Evolutionary conservation across 192 early-diverging fungal species (phyloP).

Genomic region (Radiomyces spectabilis): DNA sequence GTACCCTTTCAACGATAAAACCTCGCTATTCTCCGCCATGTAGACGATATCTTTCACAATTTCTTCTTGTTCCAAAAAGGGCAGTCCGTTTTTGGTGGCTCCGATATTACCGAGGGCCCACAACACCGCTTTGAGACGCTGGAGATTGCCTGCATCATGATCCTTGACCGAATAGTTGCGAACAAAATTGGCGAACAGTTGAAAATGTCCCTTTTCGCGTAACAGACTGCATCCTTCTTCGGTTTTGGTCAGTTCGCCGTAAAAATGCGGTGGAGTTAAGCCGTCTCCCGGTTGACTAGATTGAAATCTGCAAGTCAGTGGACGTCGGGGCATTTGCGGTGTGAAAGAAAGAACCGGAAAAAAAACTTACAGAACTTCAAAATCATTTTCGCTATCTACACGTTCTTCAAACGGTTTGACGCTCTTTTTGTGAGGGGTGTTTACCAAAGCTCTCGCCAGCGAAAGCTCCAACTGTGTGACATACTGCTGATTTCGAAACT

Average conservation of each 20-base stretch:
- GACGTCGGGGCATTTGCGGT: too few relatives aligned
- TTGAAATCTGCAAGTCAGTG: too few relatives aligned
- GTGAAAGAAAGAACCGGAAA: neutral
- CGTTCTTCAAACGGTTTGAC: constrained; percentile 31
- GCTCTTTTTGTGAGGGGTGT: constrained; percentile 19
- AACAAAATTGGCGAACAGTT: constrained; percentile 50
- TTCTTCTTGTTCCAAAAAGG: constrained; percentile 65
- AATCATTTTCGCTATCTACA: constrained; percentile 27
- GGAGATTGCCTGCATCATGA: constrained; percentile 26
- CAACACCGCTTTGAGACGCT: constrained; percentile 60
- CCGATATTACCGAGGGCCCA: constrained; percentile 85
- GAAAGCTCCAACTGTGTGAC: constrained; percentile 61
- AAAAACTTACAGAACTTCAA: constrained; percentile 19
- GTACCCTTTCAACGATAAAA: constrained; percentile 73
- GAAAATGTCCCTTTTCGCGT: constrained; percentile 58
- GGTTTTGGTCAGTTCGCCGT: constrained; percentile 72
- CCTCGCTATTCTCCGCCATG: constrained; percentile 57
- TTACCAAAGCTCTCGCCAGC: constrained; percentile 39
- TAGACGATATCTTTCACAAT: constrained; percentile 64
- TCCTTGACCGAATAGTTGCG: constrained; percentile 37
- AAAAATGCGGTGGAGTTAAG: constrained; percentile 64
- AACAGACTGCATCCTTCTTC: constrained; percentile 62
- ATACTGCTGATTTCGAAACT: constrained; percentile 50
- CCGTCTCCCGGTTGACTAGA: constrained; percentile 34
- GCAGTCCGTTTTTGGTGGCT: constrained; percentile 52